Evolutionary conservation across 495 filamentous ascomycete genomes (phyloP).

Genomic region (Acidiella bohemica): DNA sequence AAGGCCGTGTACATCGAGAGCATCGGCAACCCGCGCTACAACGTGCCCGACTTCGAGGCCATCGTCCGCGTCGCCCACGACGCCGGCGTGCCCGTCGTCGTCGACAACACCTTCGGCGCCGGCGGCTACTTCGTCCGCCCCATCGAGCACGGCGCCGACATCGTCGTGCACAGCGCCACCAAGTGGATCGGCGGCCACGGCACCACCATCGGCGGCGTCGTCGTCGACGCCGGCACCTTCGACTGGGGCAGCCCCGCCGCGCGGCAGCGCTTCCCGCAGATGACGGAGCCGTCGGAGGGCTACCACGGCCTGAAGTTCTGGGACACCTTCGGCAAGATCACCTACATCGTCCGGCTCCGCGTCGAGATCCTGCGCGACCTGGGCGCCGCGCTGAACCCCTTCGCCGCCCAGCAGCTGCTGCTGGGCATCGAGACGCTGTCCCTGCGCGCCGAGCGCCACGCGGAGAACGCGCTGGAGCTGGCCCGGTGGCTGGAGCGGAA

Average conservation of each 20-base stretch:
- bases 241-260: slow-evolving; percentile 84
- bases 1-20: slow-evolving; percentile 94
- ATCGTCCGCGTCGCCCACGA: slow-evolving; percentile 30
- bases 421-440: slow-evolving; percentile 84
- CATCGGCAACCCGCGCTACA: slow-evolving; percentile 93
- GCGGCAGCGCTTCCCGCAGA: slow-evolving; percentile 66
- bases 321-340: slow-evolving; percentile 81
- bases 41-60: slow-evolving; percentile 44
- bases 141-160: slow-evolving; percentile 80
- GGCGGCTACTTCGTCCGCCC: slow-evolving; percentile 84
- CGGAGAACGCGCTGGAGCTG: slow-evolving; percentile 66
- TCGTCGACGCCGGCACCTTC: slow-evolving; percentile 89
- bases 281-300: slow-evolving; percentile 79
- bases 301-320: slow-evolving; percentile 97
- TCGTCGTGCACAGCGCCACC: slow-evolving; percentile 88
- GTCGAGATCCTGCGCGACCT: slow-evolving; percentile 85
- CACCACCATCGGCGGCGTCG: slow-evolving; percentile 82
- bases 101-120: slow-evolving; percentile 96
- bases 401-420: slow-evolving; percentile 87
- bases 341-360: slow-evolving; percentile 69
- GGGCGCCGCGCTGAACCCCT: slow-evolving; percentile 75
- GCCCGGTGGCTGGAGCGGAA: slow-evolving; percentile 77
- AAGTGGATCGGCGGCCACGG: slow-evolving; percentile 99
- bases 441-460: slow-evolving; percentile 76
- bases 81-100: slow-evolving; percentile 50